Conservation (phyloP, 768 basidiomycete species). For the Lyophyllum atratum region DNA sequence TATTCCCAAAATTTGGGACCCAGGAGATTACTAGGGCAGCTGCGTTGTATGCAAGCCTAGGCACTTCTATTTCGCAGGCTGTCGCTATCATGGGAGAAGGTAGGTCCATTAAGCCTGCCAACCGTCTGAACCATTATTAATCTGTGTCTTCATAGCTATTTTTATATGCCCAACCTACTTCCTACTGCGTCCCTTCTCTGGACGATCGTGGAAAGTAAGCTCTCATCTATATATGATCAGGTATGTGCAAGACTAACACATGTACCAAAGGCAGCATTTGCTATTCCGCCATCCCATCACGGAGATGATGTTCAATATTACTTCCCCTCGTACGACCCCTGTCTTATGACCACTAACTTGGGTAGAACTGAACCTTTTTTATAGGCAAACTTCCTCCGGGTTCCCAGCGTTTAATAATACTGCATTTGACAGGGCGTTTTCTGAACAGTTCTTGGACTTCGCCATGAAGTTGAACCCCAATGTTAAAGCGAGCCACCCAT, state of each 20-base stretch:
- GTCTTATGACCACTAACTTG: neutral
- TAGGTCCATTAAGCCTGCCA: slow-evolving; percentile 16
- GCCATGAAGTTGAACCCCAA: slow-evolving; percentile 33
- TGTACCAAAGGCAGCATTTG: slow-evolving; percentile 38
- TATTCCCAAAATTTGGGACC: slow-evolving; percentile 40
- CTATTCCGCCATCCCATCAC: slow-evolving; percentile 43
- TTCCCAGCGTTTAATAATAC: slow-evolving; percentile 35
- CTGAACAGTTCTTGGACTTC: slow-evolving; percentile 39
- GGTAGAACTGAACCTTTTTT: neutral
- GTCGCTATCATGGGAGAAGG: slow-evolving; percentile 41
- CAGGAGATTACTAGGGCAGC: slow-evolving; percentile 25
- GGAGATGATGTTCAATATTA: slow-evolving; percentile 40
- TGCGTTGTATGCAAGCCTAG: slow-evolving; percentile 30
- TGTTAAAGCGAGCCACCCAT: slow-evolving; percentile 25
- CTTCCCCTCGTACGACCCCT: slow-evolving; percentile 39
- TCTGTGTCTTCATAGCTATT: slow-evolving; percentile 30
- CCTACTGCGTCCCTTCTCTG: slow-evolving; percentile 32
- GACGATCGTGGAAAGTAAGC: slow-evolving; percentile 33
- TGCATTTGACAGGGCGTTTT: slow-evolving; percentile 36
- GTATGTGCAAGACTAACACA: neutral
- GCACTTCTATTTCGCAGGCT: slow-evolving; percentile 34
- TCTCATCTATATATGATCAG: neutral
- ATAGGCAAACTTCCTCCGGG: slow-evolving; percentile 4
- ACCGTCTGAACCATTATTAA: neutral
- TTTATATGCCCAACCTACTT: slow-evolving; percentile 48